phyloP scores from a whole-genome alignment of 352 stramenopile genomes.

The Halophytophthora polymorphica region DNA sequence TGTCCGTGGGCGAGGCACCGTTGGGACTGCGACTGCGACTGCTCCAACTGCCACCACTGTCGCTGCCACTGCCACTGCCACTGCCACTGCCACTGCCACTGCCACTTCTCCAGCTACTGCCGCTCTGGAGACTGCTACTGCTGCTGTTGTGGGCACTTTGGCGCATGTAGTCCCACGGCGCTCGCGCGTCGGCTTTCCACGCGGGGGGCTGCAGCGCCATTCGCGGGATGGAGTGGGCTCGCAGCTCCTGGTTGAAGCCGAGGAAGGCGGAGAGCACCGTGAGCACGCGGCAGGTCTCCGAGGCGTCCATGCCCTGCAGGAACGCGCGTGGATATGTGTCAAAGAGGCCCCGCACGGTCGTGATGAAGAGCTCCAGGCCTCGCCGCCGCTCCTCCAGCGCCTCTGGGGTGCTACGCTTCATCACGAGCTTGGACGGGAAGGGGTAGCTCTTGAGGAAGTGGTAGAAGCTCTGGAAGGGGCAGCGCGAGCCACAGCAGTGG shows the following conservation, averaged over 20 bases:
- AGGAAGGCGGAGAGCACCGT: conserved; percentile 40
- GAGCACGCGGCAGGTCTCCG: conserved; percentile 45
- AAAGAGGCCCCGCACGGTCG: conserved; percentile 43
- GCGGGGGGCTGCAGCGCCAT: conserved; percentile 7
- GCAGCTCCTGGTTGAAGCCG: conserved; percentile 33
- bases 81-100: conserved; percentile 9
- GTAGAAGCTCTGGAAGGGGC: conserved; percentile 48
- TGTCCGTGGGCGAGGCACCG: not conserved
- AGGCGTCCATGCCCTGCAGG: conserved; percentile 36
- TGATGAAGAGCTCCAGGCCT: conserved; percentile 53
- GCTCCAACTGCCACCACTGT: conserved; percentile 1
- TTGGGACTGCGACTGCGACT: conserved; percentile 3
- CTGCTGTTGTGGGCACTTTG: conserved; percentile 6
- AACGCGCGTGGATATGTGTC: conserved; percentile 43
- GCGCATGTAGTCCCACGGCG: not conserved
- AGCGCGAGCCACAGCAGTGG: conserved; percentile 46
- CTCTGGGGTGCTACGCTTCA: conserved; percentile 35
- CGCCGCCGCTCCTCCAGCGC: conserved; percentile 38
- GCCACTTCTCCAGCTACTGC: conserved; percentile 15
- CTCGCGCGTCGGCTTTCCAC: conserved; percentile 2
- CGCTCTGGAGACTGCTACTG: conserved; percentile 10
- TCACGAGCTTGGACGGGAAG: conserved; percentile 51
- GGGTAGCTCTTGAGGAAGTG: conserved; percentile 44
- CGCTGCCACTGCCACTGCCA: not conserved
- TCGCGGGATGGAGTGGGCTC: conserved; percentile 8